Percentiles rank a stretch among this genome's conserved stretches.
Conservation (phyloP, 2,329 filamentous ascomycete genomes). For the Colletotrichum sansevieriae region DNA sequence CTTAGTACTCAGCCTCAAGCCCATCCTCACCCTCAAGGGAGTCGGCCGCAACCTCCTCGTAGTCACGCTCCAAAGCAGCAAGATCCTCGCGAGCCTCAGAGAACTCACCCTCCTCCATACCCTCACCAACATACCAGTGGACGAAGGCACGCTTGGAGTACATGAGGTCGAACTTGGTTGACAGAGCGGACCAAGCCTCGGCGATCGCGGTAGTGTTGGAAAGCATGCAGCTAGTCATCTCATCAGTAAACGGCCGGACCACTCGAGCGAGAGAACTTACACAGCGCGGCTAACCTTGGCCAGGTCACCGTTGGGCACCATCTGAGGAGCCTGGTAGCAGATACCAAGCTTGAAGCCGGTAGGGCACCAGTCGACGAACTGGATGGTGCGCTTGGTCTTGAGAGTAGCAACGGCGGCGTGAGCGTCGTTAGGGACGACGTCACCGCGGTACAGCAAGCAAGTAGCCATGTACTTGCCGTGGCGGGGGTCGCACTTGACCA, state of each 20-base stretch:
- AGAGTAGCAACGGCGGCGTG: slow-evolving; percentile 93
- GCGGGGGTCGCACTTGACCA: slow-evolving; percentile 99
- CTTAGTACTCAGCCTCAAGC: slow-evolving; percentile 91
- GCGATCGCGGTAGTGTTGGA: slow-evolving; percentile 99
- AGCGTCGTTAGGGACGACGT: slow-evolving; percentile 96
- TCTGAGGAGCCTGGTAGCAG: slow-evolving; percentile 98
- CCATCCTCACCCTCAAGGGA: slow-evolving; percentile 89
- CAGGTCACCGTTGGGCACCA: slow-evolving; percentile 95
- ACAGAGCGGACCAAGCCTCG: slow-evolving; percentile 96
- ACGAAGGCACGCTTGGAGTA: slow-evolving; percentile 99
- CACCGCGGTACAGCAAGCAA: slow-evolving; percentile 96
- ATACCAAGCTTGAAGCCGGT: slow-evolving; percentile 99
- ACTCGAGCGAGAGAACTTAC: slow-evolving; percentile 69
- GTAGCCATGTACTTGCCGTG: slow-evolving; percentile 99
- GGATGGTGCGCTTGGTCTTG: slow-evolving; percentile 99
- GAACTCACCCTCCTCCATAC: slow-evolving; percentile 99
- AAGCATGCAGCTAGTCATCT: slow-evolving; percentile 84
- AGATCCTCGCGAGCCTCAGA: slow-evolving; percentile 98
- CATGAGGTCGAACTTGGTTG: slow-evolving; percentile 99
- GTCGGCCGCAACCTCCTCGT: slow-evolving; percentile 98
- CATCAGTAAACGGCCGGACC: background rate
- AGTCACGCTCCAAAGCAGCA: slow-evolving; percentile 97
- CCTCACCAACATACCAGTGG: slow-evolving; percentile 99
- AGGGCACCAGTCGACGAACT: slow-evolving; percentile 99
- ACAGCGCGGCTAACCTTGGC: slow-evolving; percentile 98